These are phyloP conservation scores for Fraxinus anomala DNA, from an alignment of 257 asterid species.

Conservation along the genomic window DNA sequence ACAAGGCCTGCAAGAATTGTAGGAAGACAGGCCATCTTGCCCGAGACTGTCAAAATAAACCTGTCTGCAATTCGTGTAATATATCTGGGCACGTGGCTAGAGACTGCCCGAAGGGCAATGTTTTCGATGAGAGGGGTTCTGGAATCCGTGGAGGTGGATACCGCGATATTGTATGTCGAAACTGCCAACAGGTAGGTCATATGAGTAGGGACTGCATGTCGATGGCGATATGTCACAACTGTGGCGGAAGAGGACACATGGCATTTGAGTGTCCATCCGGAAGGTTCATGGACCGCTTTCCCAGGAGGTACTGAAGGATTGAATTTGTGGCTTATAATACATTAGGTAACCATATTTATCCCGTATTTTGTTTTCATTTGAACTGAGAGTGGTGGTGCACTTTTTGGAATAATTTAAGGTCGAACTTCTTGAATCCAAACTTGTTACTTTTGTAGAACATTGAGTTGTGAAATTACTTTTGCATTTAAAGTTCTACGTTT, in stretches of 20 bases:
- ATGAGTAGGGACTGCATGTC: conserved; percentile 75
- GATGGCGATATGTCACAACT: conserved; percentile 74
- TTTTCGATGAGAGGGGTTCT: conserved; percentile 58
- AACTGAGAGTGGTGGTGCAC: conserved; percentile 30
- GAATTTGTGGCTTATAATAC: background rate
- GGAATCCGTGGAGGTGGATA: conserved; percentile 50
- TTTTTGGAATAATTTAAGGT: conserved; percentile 6
- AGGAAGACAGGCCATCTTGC: conserved; percentile 75
- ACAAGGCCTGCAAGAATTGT: conserved; percentile 84
- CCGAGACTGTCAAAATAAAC: conserved; percentile 67
- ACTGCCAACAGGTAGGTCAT: conserved; percentile 85
- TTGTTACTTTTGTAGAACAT: conserved; percentile 18
- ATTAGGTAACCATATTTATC: background rate
- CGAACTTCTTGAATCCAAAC: background rate
- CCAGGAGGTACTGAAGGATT: conserved; percentile 59
- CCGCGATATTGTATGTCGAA: conserved; percentile 68
- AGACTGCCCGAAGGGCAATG: conserved; percentile 65
- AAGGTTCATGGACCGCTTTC: conserved; percentile 67
- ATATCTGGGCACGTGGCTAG: conserved; percentile 71
- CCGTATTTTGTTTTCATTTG: conserved; percentile 6
- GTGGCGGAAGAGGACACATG: conserved; percentile 87
- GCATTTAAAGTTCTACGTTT: background rate
- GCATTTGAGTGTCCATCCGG: conserved; percentile 89
- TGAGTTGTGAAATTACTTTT: conserved; percentile 10
- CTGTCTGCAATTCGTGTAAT: conserved; percentile 72